phyloP scores from a whole-genome alignment of 345 rosid genomes.

The Limnanthes douglasii region DNA sequence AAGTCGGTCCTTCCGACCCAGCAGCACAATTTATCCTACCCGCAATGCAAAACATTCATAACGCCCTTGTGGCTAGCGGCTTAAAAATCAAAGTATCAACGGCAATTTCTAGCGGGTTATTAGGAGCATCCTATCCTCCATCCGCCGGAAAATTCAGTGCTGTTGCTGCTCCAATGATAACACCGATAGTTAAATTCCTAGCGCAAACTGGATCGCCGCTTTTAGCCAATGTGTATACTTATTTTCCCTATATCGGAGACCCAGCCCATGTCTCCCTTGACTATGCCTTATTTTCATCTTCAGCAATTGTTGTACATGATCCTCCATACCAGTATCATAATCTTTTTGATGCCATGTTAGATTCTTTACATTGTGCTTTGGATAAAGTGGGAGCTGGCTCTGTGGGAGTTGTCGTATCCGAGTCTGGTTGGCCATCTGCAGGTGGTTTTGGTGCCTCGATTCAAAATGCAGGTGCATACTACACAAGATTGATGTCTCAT shows the following conservation, averaged over 20 bases:
- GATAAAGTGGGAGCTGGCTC: slow-evolving; percentile 8
- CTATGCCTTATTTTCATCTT: slow-evolving; percentile 9
- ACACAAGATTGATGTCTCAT: slow-evolving; percentile 10
- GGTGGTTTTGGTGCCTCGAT: slow-evolving; percentile 12
- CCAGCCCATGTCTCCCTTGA: slow-evolving; percentile 10
- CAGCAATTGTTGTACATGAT: slow-evolving; percentile 9
- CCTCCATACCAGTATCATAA: slow-evolving; percentile 15
- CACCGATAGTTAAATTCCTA: slow-evolving; percentile 9
- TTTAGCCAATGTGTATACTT: slow-evolving; percentile 26
- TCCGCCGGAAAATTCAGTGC: slow-evolving; percentile 13
- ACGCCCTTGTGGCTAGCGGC: slow-evolving; percentile 7
- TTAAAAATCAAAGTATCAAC: slow-evolving; percentile 15
- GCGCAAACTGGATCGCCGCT: slow-evolving; percentile 9
- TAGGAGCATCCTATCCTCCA: slow-evolving; percentile 25
- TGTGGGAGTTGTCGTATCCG: slow-evolving; percentile 16
- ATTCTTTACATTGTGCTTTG: slow-evolving; percentile 15
- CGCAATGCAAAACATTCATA: slow-evolving; percentile 16
- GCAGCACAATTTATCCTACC: slow-evolving; percentile 10
- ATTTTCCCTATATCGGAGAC: slow-evolving; percentile 16
- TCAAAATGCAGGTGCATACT: slow-evolving; percentile 8
- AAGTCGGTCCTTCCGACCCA: slow-evolving; percentile 17
- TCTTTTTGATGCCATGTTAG: slow-evolving; percentile 27
- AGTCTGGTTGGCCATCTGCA: slow-evolving; percentile 28
- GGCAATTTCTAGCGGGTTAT: slow-evolving; percentile 1
- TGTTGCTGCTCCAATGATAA: slow-evolving; percentile 5